These are phyloP conservation scores for Lumnitzera littorea DNA, from an alignment of 345 rosid genomes.

Conservation along the genomic window DNA sequence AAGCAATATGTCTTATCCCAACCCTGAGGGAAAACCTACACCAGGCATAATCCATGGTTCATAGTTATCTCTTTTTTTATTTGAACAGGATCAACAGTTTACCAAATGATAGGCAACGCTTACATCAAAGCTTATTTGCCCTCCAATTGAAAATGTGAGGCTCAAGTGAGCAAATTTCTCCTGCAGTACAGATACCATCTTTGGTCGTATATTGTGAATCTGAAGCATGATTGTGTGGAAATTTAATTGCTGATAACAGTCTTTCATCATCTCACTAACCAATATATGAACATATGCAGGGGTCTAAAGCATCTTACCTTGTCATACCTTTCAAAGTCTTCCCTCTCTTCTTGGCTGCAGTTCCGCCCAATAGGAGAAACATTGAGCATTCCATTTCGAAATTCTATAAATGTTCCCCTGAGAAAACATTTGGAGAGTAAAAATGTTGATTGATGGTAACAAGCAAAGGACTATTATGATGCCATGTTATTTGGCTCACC, in stretches of 20 bases:
- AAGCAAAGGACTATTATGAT: constrained; percentile 1
- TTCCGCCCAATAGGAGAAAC: constrained; percentile 97
- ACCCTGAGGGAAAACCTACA: constrained; percentile 87
- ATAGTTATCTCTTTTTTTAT: background rate
- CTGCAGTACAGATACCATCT: constrained; percentile 75
- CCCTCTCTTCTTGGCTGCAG: constrained; percentile 99
- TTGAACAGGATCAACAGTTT: constrained; percentile 2
- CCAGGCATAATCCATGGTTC: constrained; percentile 8
- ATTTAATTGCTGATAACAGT: background rate
- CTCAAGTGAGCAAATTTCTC: constrained; percentile 88
- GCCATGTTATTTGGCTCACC: constrained; percentile 29
- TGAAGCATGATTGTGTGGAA: constrained; percentile 21
- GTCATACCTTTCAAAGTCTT: constrained; percentile 89
- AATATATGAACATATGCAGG: background rate
- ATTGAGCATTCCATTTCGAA: constrained; percentile 95
- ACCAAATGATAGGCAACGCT: constrained; percentile 17
- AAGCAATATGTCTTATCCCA: constrained; percentile 99
- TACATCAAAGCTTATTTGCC: constrained; percentile 97
- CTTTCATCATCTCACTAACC: background rate
- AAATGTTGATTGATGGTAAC: background rate
- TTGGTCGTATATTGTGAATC: constrained; percentile 78
- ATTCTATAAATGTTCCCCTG: constrained; percentile 97
- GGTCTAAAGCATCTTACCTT: constrained; percentile 37
- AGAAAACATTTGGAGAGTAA: constrained; percentile 7
- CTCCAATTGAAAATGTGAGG: constrained; percentile 93